Percentiles rank a stretch among this genome's conserved stretches.
phyloP scores from a whole-genome alignment of 352 stramenopile species.

The Globisporangium radiosum region DNA sequence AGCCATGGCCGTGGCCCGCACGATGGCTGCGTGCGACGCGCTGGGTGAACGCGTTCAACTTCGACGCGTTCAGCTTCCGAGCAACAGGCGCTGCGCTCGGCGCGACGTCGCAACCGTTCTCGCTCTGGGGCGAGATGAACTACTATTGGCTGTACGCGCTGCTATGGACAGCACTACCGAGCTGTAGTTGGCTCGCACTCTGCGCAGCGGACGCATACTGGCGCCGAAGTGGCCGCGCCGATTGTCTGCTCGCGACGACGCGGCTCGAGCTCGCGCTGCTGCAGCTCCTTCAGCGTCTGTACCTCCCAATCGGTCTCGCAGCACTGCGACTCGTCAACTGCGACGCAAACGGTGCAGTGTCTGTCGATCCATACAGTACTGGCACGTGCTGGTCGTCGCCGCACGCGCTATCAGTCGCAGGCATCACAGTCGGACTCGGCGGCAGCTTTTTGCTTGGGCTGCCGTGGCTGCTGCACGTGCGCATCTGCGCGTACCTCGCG shows the following conservation, averaged over 20 bases:
- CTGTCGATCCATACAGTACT: slow-evolving; percentile 37
- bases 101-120: slow-evolving; percentile 44
- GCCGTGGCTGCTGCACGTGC: slow-evolving; percentile 26
- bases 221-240: slow-evolving; percentile 14
- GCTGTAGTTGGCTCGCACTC: slow-evolving; percentile 6
- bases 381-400: slow-evolving; percentile 19
- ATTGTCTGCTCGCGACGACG: slow-evolving; percentile 21
- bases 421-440: slow-evolving; percentile 28
- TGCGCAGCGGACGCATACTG: slow-evolving; percentile 8
- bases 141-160: slow-evolving; percentile 61
- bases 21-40: slow-evolving; percentile 43
- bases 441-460: slow-evolving; percentile 41
- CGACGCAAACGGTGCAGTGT: slow-evolving; percentile 25
- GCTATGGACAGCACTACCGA: slow-evolving; percentile 24
- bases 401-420: slow-evolving; percentile 22
- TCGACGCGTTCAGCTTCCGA: slow-evolving; percentile 50
- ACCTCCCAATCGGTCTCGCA: slow-evolving; percentile 50
- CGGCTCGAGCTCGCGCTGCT: slow-evolving; percentile 43
- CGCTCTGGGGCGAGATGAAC: slow-evolving; percentile 50
- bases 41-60: slow-evolving; percentile 44
- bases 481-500: slow-evolving; percentile 26
- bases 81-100: slow-evolving; percentile 49
- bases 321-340: slow-evolving; percentile 61
- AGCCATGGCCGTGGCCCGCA: slow-evolving; percentile 66
- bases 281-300: slow-evolving; percentile 38